Base-by-base conservation (phyloP, 2,329 filamentous ascomycete genomes). In the Fusarium sp. region DNA sequence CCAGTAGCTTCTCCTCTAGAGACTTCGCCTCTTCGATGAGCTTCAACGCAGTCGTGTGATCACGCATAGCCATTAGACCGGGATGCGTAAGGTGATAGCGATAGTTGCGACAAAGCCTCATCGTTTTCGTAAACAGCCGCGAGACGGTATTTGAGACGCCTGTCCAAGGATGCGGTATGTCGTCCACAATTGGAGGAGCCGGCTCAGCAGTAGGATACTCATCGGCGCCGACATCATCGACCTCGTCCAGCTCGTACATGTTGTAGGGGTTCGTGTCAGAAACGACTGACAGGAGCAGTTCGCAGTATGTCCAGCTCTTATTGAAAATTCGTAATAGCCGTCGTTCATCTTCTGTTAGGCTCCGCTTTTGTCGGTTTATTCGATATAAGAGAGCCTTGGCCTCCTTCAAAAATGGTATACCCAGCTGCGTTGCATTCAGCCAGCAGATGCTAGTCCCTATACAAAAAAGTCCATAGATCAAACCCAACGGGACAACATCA, bases 401-500 rank as follows among this genome's bases (percentile, higher is more conserved):
- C 5, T 81, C 79, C 61, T 72, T 75, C 1, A 83, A 61, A 16
- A 82, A 83, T 0, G 80, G 80, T 7, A 79, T 73, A 0, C 81
- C 81, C 1, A 83, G 55, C 0, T 80, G 75, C 0, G 78, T 77
- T 0, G 82, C 77, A 16, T 84, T 82, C 2, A 84, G 68, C 83
- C 83, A 84, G 61, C 82, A 83, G 0, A 83, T 77, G 0, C 81
- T 82, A 1, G 83, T 84, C 0, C 82, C 83, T 16, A 84, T 76
- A 35, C 83, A 84, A 58, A 83, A 84, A 0, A 84, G 75, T 0
- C 82, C 78, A 4, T 83, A 81, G 4, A 84, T 73, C 1, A 84
- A 70, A 6, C 81, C 81, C 1, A 82, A 79, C 0, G 83, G 83
- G 0, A 84, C 70, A 0, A 66, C 68, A 0, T 74, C 64, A 0